Percentiles rank a stretch among this genome's conserved stretches.
Conservation (phyloP, 768 basidiomycete genomes). For the Calocera viscosa region DNA sequence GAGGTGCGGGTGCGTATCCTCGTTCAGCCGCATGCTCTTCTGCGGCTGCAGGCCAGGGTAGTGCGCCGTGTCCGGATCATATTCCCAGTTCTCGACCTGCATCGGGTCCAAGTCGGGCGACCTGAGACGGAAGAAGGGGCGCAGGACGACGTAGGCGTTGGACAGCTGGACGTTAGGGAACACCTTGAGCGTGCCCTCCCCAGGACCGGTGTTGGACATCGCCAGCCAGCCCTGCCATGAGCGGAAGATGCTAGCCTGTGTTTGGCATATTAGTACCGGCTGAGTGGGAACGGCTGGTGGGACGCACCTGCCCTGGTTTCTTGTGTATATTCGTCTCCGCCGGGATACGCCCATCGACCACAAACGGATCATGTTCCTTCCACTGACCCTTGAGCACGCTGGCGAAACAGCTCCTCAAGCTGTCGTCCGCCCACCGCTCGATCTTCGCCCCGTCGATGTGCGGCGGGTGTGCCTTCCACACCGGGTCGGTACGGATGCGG, state of each 20-base stretch:
- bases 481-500: slow-evolving; percentile 51
- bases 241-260: slow-evolving; percentile 27
- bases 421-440: slow-evolving; percentile 18
- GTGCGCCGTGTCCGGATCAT: slow-evolving; percentile 19
- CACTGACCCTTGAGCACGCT: slow-evolving; percentile 45
- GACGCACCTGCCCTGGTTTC: slow-evolving; percentile 34
- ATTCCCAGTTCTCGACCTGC: slow-evolving; percentile 21
- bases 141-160: slow-evolving; percentile 48
- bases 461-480: slow-evolving; percentile 44
- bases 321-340: slow-evolving; percentile 55
- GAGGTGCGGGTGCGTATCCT: slow-evolving; percentile 54
- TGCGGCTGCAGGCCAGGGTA: slow-evolving; percentile 23
- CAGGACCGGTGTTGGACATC: slow-evolving; percentile 42
- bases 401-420: slow-evolving; percentile 38
- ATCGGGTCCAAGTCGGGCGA: slow-evolving; percentile 15
- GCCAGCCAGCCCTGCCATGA: slow-evolving; percentile 38
- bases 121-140: slow-evolving; percentile 49
- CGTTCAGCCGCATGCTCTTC: slow-evolving; percentile 33
- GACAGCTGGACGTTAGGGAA: slow-evolving; percentile 44
- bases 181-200: slow-evolving; percentile 53
- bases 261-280: too few relatives aligned
- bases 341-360: slow-evolving; percentile 44
- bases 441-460: slow-evolving; percentile 38
- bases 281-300: slow-evolving; percentile 6
- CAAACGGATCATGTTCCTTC: slow-evolving; percentile 55